Evolutionary conservation across 805 yeast species (phyloP), one percentile per base, ranked within the genome.

Genomic region (Spathaspora sp.): DNA sequence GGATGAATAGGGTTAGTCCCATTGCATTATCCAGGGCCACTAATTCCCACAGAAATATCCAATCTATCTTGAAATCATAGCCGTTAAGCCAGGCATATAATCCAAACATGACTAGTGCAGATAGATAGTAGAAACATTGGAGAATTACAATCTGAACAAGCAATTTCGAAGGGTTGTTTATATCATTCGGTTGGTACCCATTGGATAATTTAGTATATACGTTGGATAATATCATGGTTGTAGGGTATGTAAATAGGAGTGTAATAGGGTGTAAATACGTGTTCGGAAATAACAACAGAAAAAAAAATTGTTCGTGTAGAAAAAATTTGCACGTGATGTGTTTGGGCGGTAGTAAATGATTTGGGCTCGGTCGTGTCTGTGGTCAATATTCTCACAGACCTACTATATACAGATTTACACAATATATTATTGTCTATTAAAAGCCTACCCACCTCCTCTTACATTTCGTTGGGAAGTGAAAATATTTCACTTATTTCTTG

Each of bases 1-100:
- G 67, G 7, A 81, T 65, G 35, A 86, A 79, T 43, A 93, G 68
- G 0, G 88, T 83, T 63, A 91, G 72, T 1, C 98, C 98, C 64
- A 88, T 72, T 0, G 96, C 83, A 62, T 89, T 90, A 47, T 86
- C 87, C 53, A 85, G 73, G 4, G 88, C 78, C 1, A 93, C 79
- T 42, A 80, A 69, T 55, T 82, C 81, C 96, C 97, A 92, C 47
- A 90, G 83, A 58, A 92, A 87, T 11, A 92, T 73, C 86, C 94
- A 86, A 42, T 72, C 81, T 18, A 86, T 62, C 6, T 79, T 70
- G 69, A 89, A 85, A 19, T 79, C 80, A 60, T 85, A 81, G 0
- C 97, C 97, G 31, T 84, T 76, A 11, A 94, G 70, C 49, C 81
- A 72, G 1, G 91, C 81, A 49, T 87, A 79, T 39, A 85, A 71